A percentile compares a stretch with the other conserved stretches of the same genome.
These are phyloP conservation scores for Aspergillus sclerotialis DNA, from an alignment of 2,329 filamentous ascomycete genomes.

Conservation along the genomic window DNA sequence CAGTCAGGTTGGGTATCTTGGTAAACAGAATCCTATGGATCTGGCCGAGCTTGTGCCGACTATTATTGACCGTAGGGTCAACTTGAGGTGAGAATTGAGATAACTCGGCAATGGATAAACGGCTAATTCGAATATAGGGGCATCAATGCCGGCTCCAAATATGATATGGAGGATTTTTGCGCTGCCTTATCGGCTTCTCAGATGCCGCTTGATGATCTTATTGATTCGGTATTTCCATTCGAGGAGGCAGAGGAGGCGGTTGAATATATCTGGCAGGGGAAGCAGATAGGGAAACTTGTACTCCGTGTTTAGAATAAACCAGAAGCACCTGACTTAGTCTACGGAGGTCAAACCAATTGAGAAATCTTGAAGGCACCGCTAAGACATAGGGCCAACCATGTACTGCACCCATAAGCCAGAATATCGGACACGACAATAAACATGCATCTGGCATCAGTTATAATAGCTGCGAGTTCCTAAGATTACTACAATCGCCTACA, in stretches of 20 bases:
- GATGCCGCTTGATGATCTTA: slow-evolving; percentile 26
- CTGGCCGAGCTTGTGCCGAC: slow-evolving; percentile 29
- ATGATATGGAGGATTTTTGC: slow-evolving; percentile 35
- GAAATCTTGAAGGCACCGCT: no score
- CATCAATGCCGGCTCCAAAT: slow-evolving; percentile 35
- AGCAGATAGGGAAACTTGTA: slow-evolving; percentile 41
- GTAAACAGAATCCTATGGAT: slow-evolving; percentile 19
- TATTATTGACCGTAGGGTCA: slow-evolving; percentile 33
- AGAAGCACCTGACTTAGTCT: no score
- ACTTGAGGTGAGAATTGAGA: slow-evolving; percentile 18
- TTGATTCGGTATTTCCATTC: slow-evolving; percentile 33
- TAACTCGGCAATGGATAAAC: background rate
- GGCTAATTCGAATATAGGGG: slow-evolving; percentile 19
- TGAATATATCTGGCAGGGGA: slow-evolving; percentile 36
- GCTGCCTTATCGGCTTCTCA: slow-evolving; percentile 24
- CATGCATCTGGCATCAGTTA: no score
- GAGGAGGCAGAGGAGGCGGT: slow-evolving; percentile 37
- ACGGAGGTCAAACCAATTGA: no score
- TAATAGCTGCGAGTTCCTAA: no score
- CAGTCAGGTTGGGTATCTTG: slow-evolving; percentile 40
- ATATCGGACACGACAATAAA: no score
- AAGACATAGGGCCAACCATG: no score
- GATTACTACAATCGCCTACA: no score
- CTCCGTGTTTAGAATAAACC: no score
- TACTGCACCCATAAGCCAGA: no score